Evolutionary conservation across 2,329 filamentous ascomycete species (phyloP).

Genomic region (Cladosporium sp.): DNA sequence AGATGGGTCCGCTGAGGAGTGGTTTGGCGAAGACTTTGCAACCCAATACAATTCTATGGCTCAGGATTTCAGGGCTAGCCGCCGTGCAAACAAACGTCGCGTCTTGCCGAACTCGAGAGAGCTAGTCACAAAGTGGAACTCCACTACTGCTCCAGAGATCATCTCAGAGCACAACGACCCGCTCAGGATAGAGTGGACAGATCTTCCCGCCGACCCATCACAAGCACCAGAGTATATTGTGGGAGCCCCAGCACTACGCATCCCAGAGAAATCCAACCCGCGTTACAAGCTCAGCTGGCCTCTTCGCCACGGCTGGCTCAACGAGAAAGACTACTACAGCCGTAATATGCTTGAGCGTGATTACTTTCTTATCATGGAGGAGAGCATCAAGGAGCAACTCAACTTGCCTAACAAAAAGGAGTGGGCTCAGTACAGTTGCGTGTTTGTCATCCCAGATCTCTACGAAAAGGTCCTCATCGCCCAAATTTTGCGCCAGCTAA

Average conservation of each 20-base stretch:
- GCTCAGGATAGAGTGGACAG: slow-evolving; percentile 91
- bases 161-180: slow-evolving; percentile 95
- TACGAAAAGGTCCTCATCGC: slow-evolving; percentile 94
- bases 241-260: slow-evolving; percentile 74
- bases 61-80: slow-evolving; percentile 79
- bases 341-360: slow-evolving; percentile 80
- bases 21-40: slow-evolving; percentile 78
- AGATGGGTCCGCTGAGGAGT: slow-evolving; percentile 65
- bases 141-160: slow-evolving; percentile 72
- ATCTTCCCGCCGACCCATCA: slow-evolving; percentile 56
- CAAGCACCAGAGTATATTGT: slow-evolving; percentile 74
- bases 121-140: slow-evolving; percentile 89
- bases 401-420: slow-evolving; percentile 71
- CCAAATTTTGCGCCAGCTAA: slow-evolving; percentile 74
- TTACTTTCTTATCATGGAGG: slow-evolving; percentile 79
- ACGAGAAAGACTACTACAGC: slow-evolving; percentile 80
- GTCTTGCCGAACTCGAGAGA: slow-evolving; percentile 97
- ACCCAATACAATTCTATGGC: slow-evolving; percentile 73
- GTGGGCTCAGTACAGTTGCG: slow-evolving; percentile 87
- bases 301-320: slow-evolving; percentile 77
- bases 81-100: slow-evolving; percentile 90
- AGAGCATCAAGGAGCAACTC: slow-evolving; percentile 79
- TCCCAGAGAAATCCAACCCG: slow-evolving; percentile 83
- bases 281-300: slow-evolving; percentile 94
- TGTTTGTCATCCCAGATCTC: slow-evolving; percentile 94